Conservation (phyloP, 139 green algal species). For the Picocystis salinarum region DNA sequence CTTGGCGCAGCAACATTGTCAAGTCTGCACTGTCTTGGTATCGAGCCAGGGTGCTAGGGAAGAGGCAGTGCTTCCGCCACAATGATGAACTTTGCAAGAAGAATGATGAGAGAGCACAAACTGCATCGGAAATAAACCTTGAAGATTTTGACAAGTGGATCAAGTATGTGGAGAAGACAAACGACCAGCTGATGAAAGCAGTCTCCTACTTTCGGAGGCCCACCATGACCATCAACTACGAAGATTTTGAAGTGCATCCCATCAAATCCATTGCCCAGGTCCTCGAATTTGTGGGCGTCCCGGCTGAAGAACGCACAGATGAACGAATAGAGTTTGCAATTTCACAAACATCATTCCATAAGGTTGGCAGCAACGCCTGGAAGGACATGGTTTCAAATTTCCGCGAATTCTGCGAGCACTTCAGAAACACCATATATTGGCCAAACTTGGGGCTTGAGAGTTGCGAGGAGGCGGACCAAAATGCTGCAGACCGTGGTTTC, state of each 20-base stretch:
- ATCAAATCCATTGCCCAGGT: not conserved
- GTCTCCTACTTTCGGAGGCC: slow-evolving; percentile 2
- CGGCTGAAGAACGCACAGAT: not conserved
- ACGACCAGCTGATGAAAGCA: not conserved
- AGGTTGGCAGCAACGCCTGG: not conserved
- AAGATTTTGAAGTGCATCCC: not conserved
- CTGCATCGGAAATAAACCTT: not conserved
- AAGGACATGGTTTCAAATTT: slow-evolving; percentile 1
- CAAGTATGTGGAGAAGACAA: not conserved
- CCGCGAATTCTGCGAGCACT: not conserved
- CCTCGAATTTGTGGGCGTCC: not conserved
- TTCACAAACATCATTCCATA: not conserved
- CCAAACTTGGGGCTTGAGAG: not conserved
- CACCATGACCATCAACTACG: not conserved
- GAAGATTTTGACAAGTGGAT: not conserved
- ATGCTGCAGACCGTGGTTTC: too few species aligned
- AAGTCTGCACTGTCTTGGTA: slow-evolving; percentile 2
- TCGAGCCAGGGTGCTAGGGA: not conserved
- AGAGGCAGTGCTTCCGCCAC: not conserved
- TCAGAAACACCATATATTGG: not conserved
- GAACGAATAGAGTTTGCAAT: too few species aligned
- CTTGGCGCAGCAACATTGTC: not conserved
- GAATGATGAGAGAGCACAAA: too few species aligned
- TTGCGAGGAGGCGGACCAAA: not conserved
- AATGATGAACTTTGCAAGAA: slow-evolving; percentile 3